Evolutionary conservation across 2,329 filamentous ascomycete genomes (phyloP).

Genomic region (Rutstroemia sp.): DNA sequence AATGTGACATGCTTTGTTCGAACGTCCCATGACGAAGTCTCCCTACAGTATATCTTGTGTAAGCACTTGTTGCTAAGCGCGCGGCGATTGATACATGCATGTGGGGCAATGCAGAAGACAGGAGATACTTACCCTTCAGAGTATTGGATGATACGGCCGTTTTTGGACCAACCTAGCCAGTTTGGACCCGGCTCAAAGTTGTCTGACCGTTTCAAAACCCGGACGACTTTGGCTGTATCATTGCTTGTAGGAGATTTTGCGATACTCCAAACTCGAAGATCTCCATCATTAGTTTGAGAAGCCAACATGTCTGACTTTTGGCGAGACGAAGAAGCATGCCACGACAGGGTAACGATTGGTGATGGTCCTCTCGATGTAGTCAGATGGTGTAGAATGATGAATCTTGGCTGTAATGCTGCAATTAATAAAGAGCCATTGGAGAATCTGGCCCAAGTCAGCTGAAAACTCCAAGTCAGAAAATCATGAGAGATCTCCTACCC

Average conservation of each 20-base stretch:
- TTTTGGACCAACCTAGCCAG: constrained; percentile 99
- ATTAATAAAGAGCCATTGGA: constrained; percentile 91
- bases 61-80: constrained; percentile 38
- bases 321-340: constrained; percentile 93
- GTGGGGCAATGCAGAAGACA: constrained; percentile 4
- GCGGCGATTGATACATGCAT: constrained; percentile 34
- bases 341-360: constrained; percentile 77
- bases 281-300: constrained; percentile 83
- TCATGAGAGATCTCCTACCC: constrained; percentile 49
- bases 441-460: constrained; percentile 51
- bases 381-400: constrained; percentile 89
- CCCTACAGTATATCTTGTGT: constrained; percentile 42
- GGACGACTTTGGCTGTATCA: constrained; percentile 80
- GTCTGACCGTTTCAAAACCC: constrained; percentile 75
- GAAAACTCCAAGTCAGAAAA: neutral
- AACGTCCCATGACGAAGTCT: constrained; percentile 94
- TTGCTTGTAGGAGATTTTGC: constrained; percentile 66
- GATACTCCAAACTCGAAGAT: constrained; percentile 93
- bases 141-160: constrained; percentile 89
- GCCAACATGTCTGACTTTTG: constrained; percentile 98
- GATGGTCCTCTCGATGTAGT: constrained; percentile 79
- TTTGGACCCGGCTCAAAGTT: constrained; percentile 68
- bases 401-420: constrained; percentile 80
- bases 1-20: constrained; percentile 94
- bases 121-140: constrained; percentile 68